phyloP scores from a whole-genome alignment of 495 filamentous ascomycete species.

The Aspergillus sclerotiicarbonarius region DNA sequence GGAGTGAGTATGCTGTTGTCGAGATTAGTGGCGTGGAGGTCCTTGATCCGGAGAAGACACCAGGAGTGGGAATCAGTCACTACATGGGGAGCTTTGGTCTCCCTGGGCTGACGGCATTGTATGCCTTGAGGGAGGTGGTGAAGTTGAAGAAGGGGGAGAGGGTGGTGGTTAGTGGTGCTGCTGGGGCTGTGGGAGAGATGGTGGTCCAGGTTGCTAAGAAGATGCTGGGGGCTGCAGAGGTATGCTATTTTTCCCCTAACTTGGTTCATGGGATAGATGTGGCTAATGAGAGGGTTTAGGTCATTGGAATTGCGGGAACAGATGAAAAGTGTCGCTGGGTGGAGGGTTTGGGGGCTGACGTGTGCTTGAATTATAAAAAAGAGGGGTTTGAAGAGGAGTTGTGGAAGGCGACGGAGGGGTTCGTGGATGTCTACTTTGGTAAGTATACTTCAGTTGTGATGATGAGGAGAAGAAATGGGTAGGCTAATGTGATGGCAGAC shows the following conservation, averaged over 20 bases:
- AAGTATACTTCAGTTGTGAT: neutral
- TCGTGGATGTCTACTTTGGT: slow-evolving; percentile 62
- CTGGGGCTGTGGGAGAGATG: slow-evolving; percentile 46
- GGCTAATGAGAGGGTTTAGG: slow-evolving; percentile 27
- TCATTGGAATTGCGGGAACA: slow-evolving; percentile 61
- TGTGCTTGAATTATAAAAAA: slow-evolving; percentile 67
- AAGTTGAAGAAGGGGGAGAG: slow-evolving; percentile 33
- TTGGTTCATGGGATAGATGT: neutral
- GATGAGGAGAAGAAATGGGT: too few relatives aligned
- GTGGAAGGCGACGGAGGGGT: slow-evolving; percentile 56
- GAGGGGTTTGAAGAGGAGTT: slow-evolving; percentile 56
- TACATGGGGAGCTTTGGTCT: slow-evolving; percentile 51
- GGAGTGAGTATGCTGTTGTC: slow-evolving; percentile 51
- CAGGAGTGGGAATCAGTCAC: slow-evolving; percentile 39
- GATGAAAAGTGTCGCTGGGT: slow-evolving; percentile 65
- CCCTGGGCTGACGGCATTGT: slow-evolving; percentile 52
- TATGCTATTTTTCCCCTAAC: slow-evolving; percentile 26
- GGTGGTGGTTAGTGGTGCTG: slow-evolving; percentile 50
- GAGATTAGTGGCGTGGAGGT: slow-evolving; percentile 31
- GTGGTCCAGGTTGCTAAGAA: slow-evolving; percentile 55
- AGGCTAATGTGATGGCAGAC: slow-evolving; percentile 32
- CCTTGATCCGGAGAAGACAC: slow-evolving; percentile 21
- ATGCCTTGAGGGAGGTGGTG: slow-evolving; percentile 45
- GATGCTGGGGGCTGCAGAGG: slow-evolving; percentile 49
- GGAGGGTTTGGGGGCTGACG: slow-evolving; percentile 61